Conservation (phyloP, 2,329 filamentous ascomycete genomes). For the Colletotrichum horii region DNA sequence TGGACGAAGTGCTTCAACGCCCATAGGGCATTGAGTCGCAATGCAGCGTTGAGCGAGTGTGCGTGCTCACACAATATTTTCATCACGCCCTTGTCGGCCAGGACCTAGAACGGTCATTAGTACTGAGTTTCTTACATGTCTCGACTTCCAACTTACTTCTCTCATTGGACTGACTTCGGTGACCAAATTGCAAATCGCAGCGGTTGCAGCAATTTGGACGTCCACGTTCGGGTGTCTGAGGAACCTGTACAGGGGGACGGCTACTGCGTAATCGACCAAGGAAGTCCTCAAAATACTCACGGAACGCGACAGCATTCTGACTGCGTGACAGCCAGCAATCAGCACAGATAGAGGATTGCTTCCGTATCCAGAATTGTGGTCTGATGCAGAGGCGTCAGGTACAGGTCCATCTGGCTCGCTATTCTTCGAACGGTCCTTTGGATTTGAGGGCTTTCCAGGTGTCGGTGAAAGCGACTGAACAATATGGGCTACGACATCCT, state of each 20-base stretch:
- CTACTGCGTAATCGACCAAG: conserved; percentile 84
- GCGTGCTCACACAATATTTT: conserved; percentile 83
- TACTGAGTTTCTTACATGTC: background rate
- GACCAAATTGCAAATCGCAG: conserved; percentile 83
- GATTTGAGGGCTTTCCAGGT: conserved; percentile 52
- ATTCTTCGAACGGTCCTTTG: conserved; percentile 46
- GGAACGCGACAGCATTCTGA: conserved; percentile 83
- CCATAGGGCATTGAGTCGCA: conserved; percentile 89
- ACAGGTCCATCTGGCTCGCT: conserved; percentile 37
- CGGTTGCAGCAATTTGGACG: conserved; percentile 85
- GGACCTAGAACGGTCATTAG: conserved; percentile 54
- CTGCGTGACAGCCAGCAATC: conserved; percentile 82
- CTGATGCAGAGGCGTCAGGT: conserved; percentile 29
- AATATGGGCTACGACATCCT: conserved; percentile 81
- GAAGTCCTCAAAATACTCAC: conserved; percentile 84
- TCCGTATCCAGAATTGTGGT: conserved; percentile 60
- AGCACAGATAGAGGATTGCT: conserved; percentile 78
- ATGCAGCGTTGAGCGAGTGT: conserved; percentile 76
- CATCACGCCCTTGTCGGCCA: conserved; percentile 77
- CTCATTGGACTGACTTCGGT: conserved; percentile 91
- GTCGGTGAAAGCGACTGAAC: conserved; percentile 76
- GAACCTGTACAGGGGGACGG: conserved; percentile 76
- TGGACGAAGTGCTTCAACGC: conserved; percentile 89
- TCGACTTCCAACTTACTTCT: conserved; percentile 63
- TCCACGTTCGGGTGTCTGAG: conserved; percentile 77